Base-by-base conservation (phyloP, 2,329 filamentous ascomycete genomes). In the Pseudopyrenochaeta lycopersici region DNA sequence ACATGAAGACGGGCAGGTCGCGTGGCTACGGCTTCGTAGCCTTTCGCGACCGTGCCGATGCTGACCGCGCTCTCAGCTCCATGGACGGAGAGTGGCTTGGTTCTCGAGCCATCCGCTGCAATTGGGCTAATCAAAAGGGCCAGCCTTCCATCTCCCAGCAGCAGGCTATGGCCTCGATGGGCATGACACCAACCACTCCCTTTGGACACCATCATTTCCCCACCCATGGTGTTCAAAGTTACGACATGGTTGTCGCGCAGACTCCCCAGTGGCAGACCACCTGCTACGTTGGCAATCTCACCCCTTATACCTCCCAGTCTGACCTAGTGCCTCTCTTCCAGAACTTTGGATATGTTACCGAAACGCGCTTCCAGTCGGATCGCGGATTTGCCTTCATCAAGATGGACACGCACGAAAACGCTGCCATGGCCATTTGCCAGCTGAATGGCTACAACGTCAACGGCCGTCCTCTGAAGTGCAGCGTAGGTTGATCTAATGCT, bases 121-220 rank as follows among this genome's bases (percentile, higher is more conserved):
- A 99, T 83, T 99, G 95, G 95, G 95, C 95, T 56, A 99, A 99
- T 81, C 95, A 99, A 75, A 99, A 99, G 83, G 95, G 95, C n/a
- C 95, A 99, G 74, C 95, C 95, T 51, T 98, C 95, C 1, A 97
- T 98, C 77, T 92, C 93, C 43, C 94, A 99, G 80, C 95, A 98
- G 80, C 92, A 96, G 78, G 92, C 92, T 32, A 95, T 99, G 92
- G 90, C 90, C 58, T 90, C 92, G 54, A 97, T 98, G 91, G 95
- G 95, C 74, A 93, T 99, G 90, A 97, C 94, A 21, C 95, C 95
- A 4, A 97, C 94, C 27, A 97, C 93, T 41, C 92, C 94, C 11
- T 99, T 93, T 71, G 95, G 94, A 30, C 93, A 97, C 74, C 95
- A 99, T 75, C 94, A 98, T 49, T 99, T 98, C 82, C 95, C 95